Conservation (phyloP, 176 grass and related monocot genomes). For the Canna indica region DNA sequence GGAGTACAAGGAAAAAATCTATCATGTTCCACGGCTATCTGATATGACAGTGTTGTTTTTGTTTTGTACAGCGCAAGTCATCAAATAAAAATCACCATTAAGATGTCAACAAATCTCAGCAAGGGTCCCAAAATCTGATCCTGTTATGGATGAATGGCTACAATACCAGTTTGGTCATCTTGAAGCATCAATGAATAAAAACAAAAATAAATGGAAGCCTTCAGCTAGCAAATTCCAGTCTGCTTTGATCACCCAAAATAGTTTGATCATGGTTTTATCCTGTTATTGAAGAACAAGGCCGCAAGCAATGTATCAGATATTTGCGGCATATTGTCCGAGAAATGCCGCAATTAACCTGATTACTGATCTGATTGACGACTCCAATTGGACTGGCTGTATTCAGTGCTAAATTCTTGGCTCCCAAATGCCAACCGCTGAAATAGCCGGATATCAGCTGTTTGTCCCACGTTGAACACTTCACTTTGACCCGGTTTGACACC, state of each 20-base stretch:
- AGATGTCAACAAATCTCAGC: background rate
- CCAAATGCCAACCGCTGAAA: slow-evolving; percentile 89
- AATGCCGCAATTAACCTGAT: background rate
- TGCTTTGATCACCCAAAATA: no score
- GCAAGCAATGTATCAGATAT: no score
- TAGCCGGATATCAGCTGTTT: slow-evolving; percentile 62
- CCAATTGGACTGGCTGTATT: slow-evolving; percentile 44
- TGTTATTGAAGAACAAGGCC: background rate
- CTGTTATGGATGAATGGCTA: background rate
- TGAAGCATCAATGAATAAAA: background rate
- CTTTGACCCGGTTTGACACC: slow-evolving; percentile 79
- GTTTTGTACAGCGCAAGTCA: background rate
- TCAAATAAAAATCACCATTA: background rate
- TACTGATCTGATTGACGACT: slow-evolving; percentile 2
- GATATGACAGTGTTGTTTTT: background rate
- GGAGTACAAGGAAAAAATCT: background rate
- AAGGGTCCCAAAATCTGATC: background rate
- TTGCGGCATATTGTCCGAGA: background rate
- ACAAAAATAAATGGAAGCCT: background rate
- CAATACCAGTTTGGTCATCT: background rate
- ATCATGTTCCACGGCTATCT: background rate
- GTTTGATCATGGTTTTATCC: background rate
- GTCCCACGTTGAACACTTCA: slow-evolving; percentile 70
- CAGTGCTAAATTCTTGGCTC: slow-evolving; percentile 80
- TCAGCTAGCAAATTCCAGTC: background rate